Percentiles rank a stretch among this genome's conserved stretches.
Conservation (phyloP, 139 green algal species). For the Chlamydomonas urium region DNA sequence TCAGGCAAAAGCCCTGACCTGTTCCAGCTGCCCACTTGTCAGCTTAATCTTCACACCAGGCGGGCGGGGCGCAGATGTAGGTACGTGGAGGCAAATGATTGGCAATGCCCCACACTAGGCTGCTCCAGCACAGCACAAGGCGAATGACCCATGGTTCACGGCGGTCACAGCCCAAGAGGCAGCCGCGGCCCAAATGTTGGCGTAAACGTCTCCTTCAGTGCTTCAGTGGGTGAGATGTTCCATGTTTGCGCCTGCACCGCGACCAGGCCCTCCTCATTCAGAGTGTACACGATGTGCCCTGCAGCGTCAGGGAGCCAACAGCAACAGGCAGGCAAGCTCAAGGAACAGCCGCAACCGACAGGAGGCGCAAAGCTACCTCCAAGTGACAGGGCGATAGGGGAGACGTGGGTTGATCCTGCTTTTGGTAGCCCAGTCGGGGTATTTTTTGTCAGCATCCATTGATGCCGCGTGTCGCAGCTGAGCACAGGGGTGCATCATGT, state of each 20-base stretch:
- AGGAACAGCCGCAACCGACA: not conserved
- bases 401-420: not conserved
- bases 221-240: slow-evolving; percentile 45
- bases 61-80: too few relatives aligned
- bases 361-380: not conserved
- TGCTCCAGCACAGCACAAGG: too few relatives aligned
- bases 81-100: too few relatives aligned
- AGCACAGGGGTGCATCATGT: not conserved
- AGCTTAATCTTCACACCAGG: too few relatives aligned
- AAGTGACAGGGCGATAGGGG: not conserved
- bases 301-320: not conserved
- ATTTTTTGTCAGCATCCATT: not conserved
- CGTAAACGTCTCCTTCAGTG: slow-evolving; percentile 63
- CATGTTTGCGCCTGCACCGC: slow-evolving; percentile 57
- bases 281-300: slow-evolving; percentile 57
- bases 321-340: not conserved
- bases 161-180: too few relatives aligned
- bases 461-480: not conserved
- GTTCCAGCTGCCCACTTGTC: too few relatives aligned
- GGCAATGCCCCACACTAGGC: too few relatives aligned
- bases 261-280: slow-evolving; percentile 53
- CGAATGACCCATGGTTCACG: too few relatives aligned
- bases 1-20: too few relatives aligned
- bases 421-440: not conserved
- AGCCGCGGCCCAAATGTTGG: slow-evolving; percentile 18